phyloP scores from a whole-genome alignment of 495 filamentous ascomycete species.

The Penicillium nucicola region DNA sequence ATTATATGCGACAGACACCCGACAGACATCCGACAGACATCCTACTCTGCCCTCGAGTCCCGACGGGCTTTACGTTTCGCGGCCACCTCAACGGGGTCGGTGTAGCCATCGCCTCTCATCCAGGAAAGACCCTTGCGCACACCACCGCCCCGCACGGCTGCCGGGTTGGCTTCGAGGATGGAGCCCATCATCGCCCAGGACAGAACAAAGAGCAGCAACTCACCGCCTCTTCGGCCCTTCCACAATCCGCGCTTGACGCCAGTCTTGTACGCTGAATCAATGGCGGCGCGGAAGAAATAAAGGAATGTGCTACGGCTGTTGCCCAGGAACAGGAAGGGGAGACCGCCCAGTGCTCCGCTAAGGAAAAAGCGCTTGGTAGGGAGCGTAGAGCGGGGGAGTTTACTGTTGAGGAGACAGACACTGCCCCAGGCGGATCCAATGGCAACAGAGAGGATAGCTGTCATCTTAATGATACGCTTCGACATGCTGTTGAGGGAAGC shows the following conservation, averaged over 20 bases:
- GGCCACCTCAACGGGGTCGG: constrained; percentile 39
- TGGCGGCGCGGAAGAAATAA: constrained; percentile 66
- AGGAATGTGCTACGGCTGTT: constrained; percentile 64
- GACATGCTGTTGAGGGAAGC: constrained; percentile 61
- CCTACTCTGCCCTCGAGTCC: constrained; percentile 22
- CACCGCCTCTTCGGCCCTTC: constrained; percentile 74
- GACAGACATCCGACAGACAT: no score
- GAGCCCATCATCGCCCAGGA: constrained; percentile 74
- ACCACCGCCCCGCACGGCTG: constrained; percentile 61
- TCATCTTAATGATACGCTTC: constrained; percentile 60
- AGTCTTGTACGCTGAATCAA: constrained; percentile 87
- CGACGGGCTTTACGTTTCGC: constrained; percentile 31
- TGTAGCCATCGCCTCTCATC: constrained; percentile 68
- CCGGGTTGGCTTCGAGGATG: constrained; percentile 70
- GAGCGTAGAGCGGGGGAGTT: constrained; percentile 71
- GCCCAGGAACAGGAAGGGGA: constrained; percentile 70
- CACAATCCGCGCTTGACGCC: constrained; percentile 82
- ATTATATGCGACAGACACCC: no score
- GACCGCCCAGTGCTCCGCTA: constrained; percentile 77
- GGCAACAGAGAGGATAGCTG: constrained; percentile 70
- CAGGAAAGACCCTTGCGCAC: constrained; percentile 72
- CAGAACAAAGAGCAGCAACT: constrained; percentile 75
- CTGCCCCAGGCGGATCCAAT: constrained; percentile 81
- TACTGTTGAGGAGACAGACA: constrained; percentile 79
- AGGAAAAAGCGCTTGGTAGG: constrained; percentile 83